Conservation (phyloP, 192 early-diverging fungal genomes). For the Backusella macrospora region DNA sequence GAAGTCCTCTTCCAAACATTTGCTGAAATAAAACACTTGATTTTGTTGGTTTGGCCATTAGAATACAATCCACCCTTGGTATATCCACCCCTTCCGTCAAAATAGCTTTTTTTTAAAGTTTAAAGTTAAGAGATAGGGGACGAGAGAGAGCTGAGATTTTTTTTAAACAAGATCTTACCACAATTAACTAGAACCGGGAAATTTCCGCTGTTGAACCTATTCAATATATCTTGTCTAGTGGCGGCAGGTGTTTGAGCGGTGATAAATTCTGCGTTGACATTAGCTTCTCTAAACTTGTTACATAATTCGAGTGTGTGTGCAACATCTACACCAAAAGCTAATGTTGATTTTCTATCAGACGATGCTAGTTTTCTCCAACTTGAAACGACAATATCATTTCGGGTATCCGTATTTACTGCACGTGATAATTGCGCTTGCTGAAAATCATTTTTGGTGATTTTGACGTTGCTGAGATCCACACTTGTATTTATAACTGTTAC, state of each 20-base stretch:
- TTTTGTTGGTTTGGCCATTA: conserved; percentile 85
- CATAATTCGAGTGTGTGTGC: conserved; percentile 68
- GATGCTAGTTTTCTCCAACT: conserved; percentile 60
- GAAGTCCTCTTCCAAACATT: conserved; percentile 95
- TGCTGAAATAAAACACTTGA: conserved; percentile 89
- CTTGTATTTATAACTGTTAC: conserved; percentile 69
- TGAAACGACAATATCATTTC: conserved; percentile 69
- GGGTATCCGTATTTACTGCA: conserved; percentile 55
- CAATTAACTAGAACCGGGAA: conserved; percentile 90
- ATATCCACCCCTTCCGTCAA: conserved; percentile 80
- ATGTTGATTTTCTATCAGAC: conserved; percentile 58
- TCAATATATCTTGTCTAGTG: conserved; percentile 60
- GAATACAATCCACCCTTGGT: conserved; percentile 84
- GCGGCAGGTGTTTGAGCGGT: conserved; percentile 56
- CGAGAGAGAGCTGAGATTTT: neutral
- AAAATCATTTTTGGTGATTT: conserved; percentile 64
- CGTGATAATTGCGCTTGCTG: conserved; percentile 51
- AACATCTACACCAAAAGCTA: conserved; percentile 91
- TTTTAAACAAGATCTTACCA: conserved; percentile 57
- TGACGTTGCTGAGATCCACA: conserved; percentile 53
- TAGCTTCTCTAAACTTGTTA: conserved; percentile 52
- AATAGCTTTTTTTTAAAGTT: conserved; percentile 38
- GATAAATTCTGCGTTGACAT: conserved; percentile 56
- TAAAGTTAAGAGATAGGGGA: neutral
- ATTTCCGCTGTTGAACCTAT: conserved; percentile 58